These are phyloP conservation scores for Acanthochlamys bracteata DNA, from an alignment of 106 monocot species.

Conservation along the genomic window DNA sequence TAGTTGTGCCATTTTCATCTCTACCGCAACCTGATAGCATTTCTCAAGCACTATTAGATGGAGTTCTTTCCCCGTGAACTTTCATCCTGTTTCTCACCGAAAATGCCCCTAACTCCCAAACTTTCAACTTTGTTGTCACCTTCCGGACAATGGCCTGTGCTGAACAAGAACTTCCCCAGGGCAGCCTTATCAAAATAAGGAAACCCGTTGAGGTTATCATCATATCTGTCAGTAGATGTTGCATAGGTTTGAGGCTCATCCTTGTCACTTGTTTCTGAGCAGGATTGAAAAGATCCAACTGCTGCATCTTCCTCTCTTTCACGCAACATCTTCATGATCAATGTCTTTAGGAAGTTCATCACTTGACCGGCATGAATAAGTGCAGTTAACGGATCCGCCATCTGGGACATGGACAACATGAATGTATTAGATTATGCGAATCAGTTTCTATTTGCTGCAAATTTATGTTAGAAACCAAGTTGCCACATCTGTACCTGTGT, in stretches of 20 bases:
- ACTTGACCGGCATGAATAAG: conserved; percentile 86
- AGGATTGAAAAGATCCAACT: conserved; percentile 11
- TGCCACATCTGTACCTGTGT: conserved; percentile 50
- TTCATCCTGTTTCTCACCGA: conserved; percentile 11
- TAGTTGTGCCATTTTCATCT: conserved; percentile 16
- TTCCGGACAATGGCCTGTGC: conserved; percentile 9
- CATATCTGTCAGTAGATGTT: conserved; percentile 1
- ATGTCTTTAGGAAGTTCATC: conserved; percentile 83
- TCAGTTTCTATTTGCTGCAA: not conserved
- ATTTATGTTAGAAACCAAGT: not conserved
- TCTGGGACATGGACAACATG: conserved; percentile 22
- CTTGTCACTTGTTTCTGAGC: conserved; percentile 26
- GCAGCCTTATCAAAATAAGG: conserved; percentile 14
- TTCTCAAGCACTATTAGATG: conserved; percentile 6
- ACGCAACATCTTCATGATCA: conserved; percentile 49
- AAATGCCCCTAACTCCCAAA: conserved; percentile 14
- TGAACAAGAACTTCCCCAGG: conserved; percentile 17
- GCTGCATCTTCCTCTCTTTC: conserved; percentile 50
- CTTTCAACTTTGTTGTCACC: conserved; percentile 22
- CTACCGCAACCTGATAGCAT: conserved; percentile 17
- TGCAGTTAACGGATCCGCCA: conserved; percentile 89
- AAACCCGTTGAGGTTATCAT: conserved; percentile 10
- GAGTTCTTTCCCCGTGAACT: conserved; percentile 15
- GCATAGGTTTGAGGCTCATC: conserved; percentile 20
- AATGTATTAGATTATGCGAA: not conserved